Conservation (phyloP, 2,329 filamentous ascomycete species). For the Ramularia endophylla region DNA sequence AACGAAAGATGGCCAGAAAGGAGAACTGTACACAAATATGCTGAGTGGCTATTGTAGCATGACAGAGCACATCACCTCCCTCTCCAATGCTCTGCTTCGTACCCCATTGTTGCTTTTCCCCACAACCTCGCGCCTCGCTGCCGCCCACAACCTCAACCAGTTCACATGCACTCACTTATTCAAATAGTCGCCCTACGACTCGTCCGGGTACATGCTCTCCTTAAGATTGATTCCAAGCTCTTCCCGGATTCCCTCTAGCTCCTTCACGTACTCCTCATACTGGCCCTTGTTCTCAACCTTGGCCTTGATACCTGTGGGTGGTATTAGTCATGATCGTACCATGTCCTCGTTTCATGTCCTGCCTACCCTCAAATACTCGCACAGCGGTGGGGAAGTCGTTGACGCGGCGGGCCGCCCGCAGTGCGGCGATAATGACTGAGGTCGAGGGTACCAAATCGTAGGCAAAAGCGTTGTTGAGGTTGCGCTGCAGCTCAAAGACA, state of each 20-base stretch:
- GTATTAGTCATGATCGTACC: conserved; percentile 1
- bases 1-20: neutral
- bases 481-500: conserved; percentile 97
- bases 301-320: conserved; percentile 76
- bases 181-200: conserved; percentile 16
- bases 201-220: conserved; percentile 79
- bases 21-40: conserved; percentile 23
- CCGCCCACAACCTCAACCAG: conserved; percentile 1
- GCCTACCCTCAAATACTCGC: conserved; percentile 90
- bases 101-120: conserved; percentile 11
- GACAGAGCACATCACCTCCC: conserved; percentile 8
- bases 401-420: conserved; percentile 89
- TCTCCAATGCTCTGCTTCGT: conserved; percentile 10
- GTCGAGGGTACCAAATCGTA: conserved; percentile 98
- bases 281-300: conserved; percentile 99
- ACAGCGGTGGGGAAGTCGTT: conserved; percentile 99
- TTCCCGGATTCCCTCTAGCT: conserved; percentile 87
- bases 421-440: conserved; percentile 81
- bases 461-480: conserved; percentile 99
- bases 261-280: conserved; percentile 92
- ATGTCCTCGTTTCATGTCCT: neutral
- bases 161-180: conserved; percentile 8
- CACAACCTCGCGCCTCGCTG: conserved; percentile 3
- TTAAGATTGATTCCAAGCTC: conserved; percentile 88
- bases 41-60: conserved; percentile 22